Evolutionary conservation across 176 grass and related monocot species (phyloP).

Genomic region (Alloteropsis semialata): DNA sequence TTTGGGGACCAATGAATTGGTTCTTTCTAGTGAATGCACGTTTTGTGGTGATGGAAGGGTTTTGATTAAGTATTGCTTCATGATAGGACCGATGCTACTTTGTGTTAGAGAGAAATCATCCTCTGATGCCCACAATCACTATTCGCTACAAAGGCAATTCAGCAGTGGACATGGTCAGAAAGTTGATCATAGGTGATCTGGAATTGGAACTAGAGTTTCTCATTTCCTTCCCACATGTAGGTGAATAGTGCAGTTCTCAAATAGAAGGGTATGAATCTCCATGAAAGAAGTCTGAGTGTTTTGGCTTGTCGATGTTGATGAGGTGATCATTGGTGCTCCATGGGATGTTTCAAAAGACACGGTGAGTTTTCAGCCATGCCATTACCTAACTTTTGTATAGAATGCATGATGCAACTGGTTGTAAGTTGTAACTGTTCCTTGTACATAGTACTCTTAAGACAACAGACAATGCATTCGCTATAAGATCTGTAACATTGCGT

Average conservation of each 20-base stretch:
- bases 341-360: no score
- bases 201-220: constrained; percentile 74
- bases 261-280: constrained; percentile 97
- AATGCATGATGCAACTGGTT: no score
- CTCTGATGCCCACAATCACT: constrained; percentile 65
- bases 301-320: constrained; percentile 96
- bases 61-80: constrained; percentile 4
- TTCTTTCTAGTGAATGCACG: background rate
- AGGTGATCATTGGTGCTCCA: constrained; percentile 99
- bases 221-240: constrained; percentile 96
- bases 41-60: background rate
- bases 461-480: no score
- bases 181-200: constrained; percentile 51
- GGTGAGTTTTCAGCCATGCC: no score
- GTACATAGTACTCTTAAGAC: no score
- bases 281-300: constrained; percentile 94
- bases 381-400: no score
- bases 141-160: constrained; percentile 91
- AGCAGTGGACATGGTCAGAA: constrained; percentile 77
- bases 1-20: background rate
- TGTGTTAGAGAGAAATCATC: constrained; percentile 79
- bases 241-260: constrained; percentile 99
- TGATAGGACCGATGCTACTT: constrained; percentile 92
- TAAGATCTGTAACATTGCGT: no score
- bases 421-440: no score